phyloP scores from a whole-genome alignment of 129 eudicot genomes.

The Flaveria trinervia region DNA sequence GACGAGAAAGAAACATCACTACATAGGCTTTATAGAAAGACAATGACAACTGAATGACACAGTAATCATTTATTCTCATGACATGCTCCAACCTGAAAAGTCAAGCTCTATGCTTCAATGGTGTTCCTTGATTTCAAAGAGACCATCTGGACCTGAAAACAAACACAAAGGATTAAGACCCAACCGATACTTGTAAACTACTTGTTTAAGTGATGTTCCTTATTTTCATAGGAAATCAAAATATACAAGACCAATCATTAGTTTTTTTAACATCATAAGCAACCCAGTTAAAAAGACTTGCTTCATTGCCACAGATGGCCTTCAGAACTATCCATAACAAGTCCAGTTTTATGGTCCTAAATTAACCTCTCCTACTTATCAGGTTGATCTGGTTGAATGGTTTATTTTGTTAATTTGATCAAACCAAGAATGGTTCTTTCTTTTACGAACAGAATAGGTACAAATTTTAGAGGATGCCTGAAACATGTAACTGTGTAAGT shows the following conservation, averaged over 20 bases:
- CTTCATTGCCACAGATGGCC: too few species aligned
- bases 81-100: background rate
- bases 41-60: background rate
- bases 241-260: too few species aligned
- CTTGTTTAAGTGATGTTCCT: background rate
- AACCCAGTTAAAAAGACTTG: background rate
- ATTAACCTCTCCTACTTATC: background rate
- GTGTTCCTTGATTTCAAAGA: conserved; percentile 65
- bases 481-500: background rate
- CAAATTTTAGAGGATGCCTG: background rate
- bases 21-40: background rate
- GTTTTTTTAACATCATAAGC: background rate
- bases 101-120: conserved; percentile 43
- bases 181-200: background rate
- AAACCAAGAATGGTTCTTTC: background rate
- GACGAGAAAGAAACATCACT: conserved; percentile 6
- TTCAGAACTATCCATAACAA: too few species aligned
- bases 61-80: conserved; percentile 20
- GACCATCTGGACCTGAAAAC: conserved; percentile 74
- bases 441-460: background rate
- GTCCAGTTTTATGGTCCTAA: background rate
- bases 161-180: background rate
- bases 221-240: background rate
- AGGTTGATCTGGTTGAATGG: background rate
- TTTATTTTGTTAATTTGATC: background rate